Percentiles rank a stretch among this genome's conserved stretches.
Conservation (phyloP, 2,329 filamentous ascomycete species). For the Sporothrix brunneoviolacea region DNA sequence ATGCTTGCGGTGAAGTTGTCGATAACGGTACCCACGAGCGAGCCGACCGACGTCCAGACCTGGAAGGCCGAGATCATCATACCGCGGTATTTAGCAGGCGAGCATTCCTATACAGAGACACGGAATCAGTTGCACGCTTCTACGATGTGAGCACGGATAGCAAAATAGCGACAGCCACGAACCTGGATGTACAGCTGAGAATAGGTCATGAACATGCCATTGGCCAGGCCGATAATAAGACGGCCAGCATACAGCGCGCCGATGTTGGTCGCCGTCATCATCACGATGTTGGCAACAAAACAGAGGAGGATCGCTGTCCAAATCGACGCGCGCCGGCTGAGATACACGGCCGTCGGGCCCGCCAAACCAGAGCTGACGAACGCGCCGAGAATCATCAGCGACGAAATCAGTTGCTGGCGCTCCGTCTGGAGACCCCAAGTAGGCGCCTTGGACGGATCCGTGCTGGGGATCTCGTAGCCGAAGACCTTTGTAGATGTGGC, state of each 20-base stretch:
- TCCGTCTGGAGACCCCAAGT: slow-evolving; percentile 40
- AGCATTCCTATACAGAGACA: too few relatives aligned
- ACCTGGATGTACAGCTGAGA: slow-evolving; percentile 33
- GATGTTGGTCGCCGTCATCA: slow-evolving; percentile 50
- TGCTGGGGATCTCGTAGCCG: slow-evolving; percentile 29
- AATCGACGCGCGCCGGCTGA: slow-evolving; percentile 32
- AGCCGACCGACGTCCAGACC: slow-evolving; percentile 26
- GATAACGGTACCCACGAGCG: slow-evolving; percentile 41
- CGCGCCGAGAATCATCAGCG: slow-evolving; percentile 41
- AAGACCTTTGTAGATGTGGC: slow-evolving; percentile 33
- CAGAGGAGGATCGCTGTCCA: slow-evolving; percentile 44
- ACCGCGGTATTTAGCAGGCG: slow-evolving; percentile 25
- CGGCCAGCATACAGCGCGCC: slow-evolving; percentile 48
- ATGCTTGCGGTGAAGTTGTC: slow-evolving; percentile 41
- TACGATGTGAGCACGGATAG: too few relatives aligned
- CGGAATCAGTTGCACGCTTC: too few relatives aligned
- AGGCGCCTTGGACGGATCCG: slow-evolving; percentile 20
- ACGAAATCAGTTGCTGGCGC: slow-evolving; percentile 42
- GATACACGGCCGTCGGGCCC: slow-evolving; percentile 30
- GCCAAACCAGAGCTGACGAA: slow-evolving; percentile 38
- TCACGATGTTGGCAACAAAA: slow-evolving; percentile 45
- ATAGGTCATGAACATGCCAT: slow-evolving; percentile 52
- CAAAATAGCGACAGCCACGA: too few relatives aligned
- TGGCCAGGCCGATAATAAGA: slow-evolving; percentile 48
- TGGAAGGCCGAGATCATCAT: slow-evolving; percentile 33